phyloP scores from a whole-genome alignment of 1,284 basidiomycete genomes.

The Rhodotorula sp. region DNA sequence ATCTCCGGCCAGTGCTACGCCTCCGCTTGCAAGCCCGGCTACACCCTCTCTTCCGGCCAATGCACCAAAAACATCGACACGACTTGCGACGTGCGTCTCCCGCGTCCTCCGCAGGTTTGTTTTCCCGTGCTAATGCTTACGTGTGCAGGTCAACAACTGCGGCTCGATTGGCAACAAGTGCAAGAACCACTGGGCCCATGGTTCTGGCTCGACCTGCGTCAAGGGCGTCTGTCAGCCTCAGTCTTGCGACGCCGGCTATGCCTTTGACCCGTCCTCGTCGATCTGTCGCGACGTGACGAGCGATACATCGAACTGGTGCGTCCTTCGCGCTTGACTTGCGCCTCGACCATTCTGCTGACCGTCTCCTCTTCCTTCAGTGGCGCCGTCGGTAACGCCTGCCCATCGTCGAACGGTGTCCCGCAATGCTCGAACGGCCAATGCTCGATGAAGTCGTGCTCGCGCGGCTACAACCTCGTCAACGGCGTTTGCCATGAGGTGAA shows the following conservation, averaged over 20 bases:
- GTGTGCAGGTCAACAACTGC: conserved; percentile 21
- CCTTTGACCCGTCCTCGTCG: conserved; percentile 7
- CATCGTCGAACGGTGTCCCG: conserved; percentile 13
- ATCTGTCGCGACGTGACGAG: conserved; percentile 16
- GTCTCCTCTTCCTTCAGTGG: conserved; percentile 12
- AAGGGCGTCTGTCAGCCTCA: conserved; percentile 20
- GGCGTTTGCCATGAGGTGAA: conserved; percentile 22
- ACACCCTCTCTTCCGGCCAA: conserved; percentile 14
- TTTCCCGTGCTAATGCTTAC: too few relatives aligned
- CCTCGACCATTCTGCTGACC: background rate
- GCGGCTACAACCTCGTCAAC: conserved; percentile 14
- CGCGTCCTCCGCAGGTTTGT: too few relatives aligned
- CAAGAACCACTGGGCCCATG: conserved; percentile 18
- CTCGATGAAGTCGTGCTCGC: conserved; percentile 17
- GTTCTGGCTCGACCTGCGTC: conserved; percentile 19
- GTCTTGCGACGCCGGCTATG: conserved; percentile 29
- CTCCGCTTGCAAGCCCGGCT: conserved; percentile 15
- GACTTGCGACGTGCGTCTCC: conserved; percentile 24
- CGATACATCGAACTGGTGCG: conserved; percentile 22
- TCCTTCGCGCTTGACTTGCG: background rate
- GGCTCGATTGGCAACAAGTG: conserved; percentile 23
- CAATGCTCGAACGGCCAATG: conserved; percentile 21
- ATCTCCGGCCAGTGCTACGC: conserved; percentile 19
- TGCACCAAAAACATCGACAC: conserved; percentile 33
- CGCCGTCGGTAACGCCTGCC: conserved; percentile 21